phyloP scores from a whole-genome alignment of 129 eudicot genomes.

The Artemisia tridentata region DNA sequence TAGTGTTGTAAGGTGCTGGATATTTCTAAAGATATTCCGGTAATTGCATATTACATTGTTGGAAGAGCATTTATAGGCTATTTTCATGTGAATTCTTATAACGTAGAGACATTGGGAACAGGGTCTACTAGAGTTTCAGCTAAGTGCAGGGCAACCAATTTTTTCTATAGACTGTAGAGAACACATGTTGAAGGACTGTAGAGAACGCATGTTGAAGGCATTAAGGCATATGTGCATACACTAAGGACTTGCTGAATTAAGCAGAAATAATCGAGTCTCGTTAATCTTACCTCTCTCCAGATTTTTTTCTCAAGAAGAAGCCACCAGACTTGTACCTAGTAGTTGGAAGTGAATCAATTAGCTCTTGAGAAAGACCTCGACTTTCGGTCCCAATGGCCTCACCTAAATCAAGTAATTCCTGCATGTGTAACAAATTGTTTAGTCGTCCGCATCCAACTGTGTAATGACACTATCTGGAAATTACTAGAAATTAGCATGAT shows the following conservation, averaged over 20 bases:
- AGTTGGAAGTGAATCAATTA: conserved; percentile 72
- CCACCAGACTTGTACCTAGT: conserved; percentile 73
- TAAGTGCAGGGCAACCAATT: background rate
- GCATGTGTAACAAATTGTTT: conserved; percentile 8
- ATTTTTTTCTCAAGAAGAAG: conserved; percentile 63
- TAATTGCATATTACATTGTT: too few species aligned
- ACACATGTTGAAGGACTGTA: background rate
- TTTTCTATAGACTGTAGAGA: background rate
- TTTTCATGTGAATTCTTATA: too few species aligned
- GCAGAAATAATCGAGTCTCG: background rate
- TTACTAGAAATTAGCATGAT: background rate
- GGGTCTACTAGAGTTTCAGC: too few species aligned
- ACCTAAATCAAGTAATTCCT: conserved; percentile 91
- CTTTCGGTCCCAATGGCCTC: conserved; percentile 87
- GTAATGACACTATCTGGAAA: background rate
- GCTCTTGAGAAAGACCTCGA: conserved; percentile 86
- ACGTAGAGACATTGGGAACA: too few species aligned
- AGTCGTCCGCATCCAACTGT: background rate
- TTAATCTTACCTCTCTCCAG: conserved; percentile 53
- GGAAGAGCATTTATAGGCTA: too few species aligned
- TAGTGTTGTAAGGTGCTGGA: too few species aligned
- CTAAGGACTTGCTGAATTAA: background rate
- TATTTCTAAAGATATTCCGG: too few species aligned
- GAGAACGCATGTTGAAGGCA: background rate
- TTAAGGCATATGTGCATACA: background rate